Base-by-base conservation (phyloP, 208 protist species). In the Vickermania spadyakhi region DNA sequence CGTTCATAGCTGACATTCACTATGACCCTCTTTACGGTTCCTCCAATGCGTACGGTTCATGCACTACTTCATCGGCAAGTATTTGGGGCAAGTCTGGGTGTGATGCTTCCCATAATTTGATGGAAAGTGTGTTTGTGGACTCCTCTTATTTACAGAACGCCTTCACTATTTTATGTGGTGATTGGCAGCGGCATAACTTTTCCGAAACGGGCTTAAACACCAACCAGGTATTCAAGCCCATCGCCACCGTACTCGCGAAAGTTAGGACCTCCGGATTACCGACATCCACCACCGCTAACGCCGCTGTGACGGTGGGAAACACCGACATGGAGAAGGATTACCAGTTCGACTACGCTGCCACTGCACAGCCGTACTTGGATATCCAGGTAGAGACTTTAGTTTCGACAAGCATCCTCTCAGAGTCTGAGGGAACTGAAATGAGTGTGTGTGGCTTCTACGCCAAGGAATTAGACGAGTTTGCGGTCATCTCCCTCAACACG, bases 301-400 rank as follows among this genome's bases (percentile, higher is more conserved):
- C 36, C 21, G 22, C 18, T 13, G 62, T 50, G 31, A 59, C 68
- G 14, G 18, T 88, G 23, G 87, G 87, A 28, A 94, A 94, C 66
- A 90, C 90, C 30, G 87, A 94, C 58, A 54, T 91, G 28, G 69
- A 83, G 18, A 79, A 79, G 18, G 69, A 91, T 64, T 90, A 91
- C 65, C 59, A 54, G 54, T 89, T 87, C 53, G 51, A 76, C 21
- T 77, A 60, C 13, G 60, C 30, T 31, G 57, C 45, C 14, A 28
- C 22, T 7, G 68, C 59, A 41, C 65, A 79, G n/a, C 1, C 28
- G 18, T 50, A 75, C 58, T 49, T 85, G 25, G 3, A 31, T 14
- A 22, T 67, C 23, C 66, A 72, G 7, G 62, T 73, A 13, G 36
- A 66, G 2, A 59, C 78, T 2, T 61, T 90, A 60, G 5, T 59